Percentiles rank a stretch among this genome's conserved stretches.
These are phyloP conservation scores for Penicillium egyptiacum DNA, from an alignment of 495 filamentous ascomycete species.

Conservation along the genomic window DNA sequence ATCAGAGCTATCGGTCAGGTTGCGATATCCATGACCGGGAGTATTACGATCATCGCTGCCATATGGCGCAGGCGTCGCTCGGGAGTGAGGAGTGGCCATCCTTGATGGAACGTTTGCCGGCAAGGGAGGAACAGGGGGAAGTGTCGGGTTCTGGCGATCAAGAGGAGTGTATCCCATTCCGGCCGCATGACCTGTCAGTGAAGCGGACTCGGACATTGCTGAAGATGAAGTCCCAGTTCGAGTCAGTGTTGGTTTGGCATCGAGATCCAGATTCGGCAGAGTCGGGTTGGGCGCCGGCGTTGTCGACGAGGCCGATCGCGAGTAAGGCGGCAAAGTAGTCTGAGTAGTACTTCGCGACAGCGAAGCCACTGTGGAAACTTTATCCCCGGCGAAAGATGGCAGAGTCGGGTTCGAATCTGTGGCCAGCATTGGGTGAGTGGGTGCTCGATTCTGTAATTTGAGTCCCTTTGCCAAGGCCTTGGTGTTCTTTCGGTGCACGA, in stretches of 20 bases:
- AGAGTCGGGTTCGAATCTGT: constrained; percentile 64
- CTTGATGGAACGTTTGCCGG: constrained; percentile 16
- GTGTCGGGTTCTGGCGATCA: constrained; percentile 17
- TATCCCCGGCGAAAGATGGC: constrained; percentile 60
- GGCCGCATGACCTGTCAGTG: constrained; percentile 24
- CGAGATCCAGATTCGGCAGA: constrained; percentile 27
- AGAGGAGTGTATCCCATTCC: constrained; percentile 29
- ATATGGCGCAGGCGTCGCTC: constrained; percentile 12
- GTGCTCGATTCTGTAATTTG: constrained; percentile 57
- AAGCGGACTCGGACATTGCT: constrained; percentile 26
- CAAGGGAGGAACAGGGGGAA: constrained; percentile 28
- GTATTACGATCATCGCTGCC: constrained; percentile 10
- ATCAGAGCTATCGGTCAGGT: constrained; percentile 15
- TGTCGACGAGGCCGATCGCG: constrained; percentile 19
- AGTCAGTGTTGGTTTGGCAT: constrained; percentile 22
- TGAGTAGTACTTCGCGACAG: constrained; percentile 66
- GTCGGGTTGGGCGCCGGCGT: constrained; percentile 18
- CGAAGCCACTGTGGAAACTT: constrained; percentile 57
- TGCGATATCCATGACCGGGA: constrained; percentile 17
- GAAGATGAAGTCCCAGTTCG: constrained; percentile 30
- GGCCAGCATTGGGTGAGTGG: constrained; percentile 49
- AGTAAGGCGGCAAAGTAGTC: constrained; percentile 57
- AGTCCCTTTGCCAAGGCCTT: constrained; percentile 80
- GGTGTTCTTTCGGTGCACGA: constrained; percentile 78
- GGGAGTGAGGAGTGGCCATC: constrained; percentile 15